Conservation (phyloP, 2,329 filamentous ascomycete species). For the Byssoonygena ceratinophila region DNA sequence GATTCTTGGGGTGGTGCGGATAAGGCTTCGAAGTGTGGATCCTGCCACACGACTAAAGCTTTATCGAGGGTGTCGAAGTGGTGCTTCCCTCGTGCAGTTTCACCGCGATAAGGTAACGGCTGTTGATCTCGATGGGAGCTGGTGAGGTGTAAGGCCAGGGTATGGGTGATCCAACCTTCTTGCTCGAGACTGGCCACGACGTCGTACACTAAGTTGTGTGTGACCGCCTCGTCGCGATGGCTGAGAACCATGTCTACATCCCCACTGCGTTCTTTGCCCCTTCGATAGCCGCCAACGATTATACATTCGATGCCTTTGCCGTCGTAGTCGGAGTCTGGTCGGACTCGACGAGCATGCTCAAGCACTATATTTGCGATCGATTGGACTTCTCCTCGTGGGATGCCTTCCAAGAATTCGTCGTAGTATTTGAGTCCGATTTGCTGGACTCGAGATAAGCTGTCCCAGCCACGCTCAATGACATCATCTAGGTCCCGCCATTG, state of each 20-base stretch:
- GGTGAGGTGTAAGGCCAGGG: conserved; percentile 57
- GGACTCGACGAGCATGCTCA: conserved; percentile 54
- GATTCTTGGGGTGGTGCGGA: not conserved
- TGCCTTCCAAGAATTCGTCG: conserved; percentile 64
- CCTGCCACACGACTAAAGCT: conserved; percentile 83
- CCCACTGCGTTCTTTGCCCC: conserved; percentile 61
- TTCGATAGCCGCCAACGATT: conserved; percentile 70
- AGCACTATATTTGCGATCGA: conserved; percentile 55
- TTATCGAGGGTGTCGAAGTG: conserved; percentile 89
- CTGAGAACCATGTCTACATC: conserved; percentile 82
- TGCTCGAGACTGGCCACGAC: conserved; percentile 61
- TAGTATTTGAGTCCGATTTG: conserved; percentile 94
- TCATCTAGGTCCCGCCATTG: conserved; percentile 80
- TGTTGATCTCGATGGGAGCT: conserved; percentile 64
- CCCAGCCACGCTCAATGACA: conserved; percentile 73
- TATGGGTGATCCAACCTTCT: conserved; percentile 67
- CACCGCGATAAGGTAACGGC: conserved; percentile 45
- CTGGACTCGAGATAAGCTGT: conserved; percentile 61
- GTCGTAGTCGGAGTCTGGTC: conserved; percentile 35
- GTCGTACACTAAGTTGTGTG: conserved; percentile 58
- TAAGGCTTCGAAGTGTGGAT: conserved; percentile 41
- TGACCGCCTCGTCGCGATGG: conserved; percentile 61
- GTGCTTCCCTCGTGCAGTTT: conserved; percentile 35
- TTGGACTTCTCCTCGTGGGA: conserved; percentile 64
- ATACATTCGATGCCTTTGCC: conserved; percentile 45